These are phyloP conservation scores for Penicillium riverlandense DNA, from an alignment of 495 filamentous ascomycete species.

Conservation along the genomic window DNA sequence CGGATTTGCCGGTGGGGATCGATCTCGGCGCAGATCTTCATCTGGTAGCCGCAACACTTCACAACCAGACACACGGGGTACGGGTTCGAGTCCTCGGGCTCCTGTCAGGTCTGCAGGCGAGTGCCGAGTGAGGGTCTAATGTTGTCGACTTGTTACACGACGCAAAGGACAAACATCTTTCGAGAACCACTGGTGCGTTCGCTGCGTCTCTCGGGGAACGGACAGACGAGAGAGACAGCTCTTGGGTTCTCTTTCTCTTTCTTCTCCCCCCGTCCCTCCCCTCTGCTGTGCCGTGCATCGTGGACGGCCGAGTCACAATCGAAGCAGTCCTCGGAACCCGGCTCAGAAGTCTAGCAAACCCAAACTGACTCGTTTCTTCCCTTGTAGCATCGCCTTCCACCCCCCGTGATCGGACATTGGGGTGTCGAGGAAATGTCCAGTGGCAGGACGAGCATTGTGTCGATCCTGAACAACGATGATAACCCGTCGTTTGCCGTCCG, in stretches of 20 bases:
- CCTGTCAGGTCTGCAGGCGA: conserved; percentile 21
- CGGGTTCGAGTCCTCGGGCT: conserved; percentile 18
- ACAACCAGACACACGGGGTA: conserved; percentile 4
- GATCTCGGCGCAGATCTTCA: too few species aligned
- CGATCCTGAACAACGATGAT: conserved; percentile 45
- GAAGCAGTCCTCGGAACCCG: conserved; percentile 1
- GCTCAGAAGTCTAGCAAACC: not conserved
- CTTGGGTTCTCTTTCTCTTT: conserved; percentile 3
- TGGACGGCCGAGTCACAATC: conserved; percentile 7
- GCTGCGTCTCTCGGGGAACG: conserved; percentile 2
- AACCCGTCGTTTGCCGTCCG: conserved; percentile 42
- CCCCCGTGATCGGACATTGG: conserved; percentile 11
- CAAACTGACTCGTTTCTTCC: conserved; percentile 7
- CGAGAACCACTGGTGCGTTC: conserved; percentile 30
- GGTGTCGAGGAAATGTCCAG: conserved; percentile 25
- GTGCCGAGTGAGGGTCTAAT: conserved; percentile 20
- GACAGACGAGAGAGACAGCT: conserved; percentile 2
- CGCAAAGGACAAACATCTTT: conserved; percentile 32
- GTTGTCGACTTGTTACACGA: conserved; percentile 33
- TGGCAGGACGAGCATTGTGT: conserved; percentile 34
- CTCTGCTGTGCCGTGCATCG: conserved; percentile 1
- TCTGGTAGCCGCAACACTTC: not conserved
- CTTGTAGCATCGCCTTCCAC: conserved; percentile 17
- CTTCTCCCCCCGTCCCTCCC: conserved; percentile 1
- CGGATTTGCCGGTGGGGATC: not conserved